Evolutionary conservation across 1,284 basidiomycete genomes (phyloP), one percentile per base, ranked within the genome.

Genomic region (Ustilago crameri): DNA sequence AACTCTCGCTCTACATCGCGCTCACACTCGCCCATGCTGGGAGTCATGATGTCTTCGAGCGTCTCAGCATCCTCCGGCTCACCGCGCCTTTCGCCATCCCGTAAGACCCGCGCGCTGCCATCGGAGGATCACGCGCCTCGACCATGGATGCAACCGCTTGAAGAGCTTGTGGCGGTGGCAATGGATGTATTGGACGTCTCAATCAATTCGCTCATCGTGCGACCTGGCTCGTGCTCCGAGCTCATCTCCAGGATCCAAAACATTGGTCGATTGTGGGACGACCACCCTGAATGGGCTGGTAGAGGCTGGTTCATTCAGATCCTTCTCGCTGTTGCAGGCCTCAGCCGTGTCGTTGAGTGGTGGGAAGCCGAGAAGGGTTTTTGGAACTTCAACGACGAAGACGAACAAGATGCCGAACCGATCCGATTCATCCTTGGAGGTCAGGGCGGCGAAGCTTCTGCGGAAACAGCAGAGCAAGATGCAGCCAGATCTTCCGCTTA

Each of bases 311-410:
- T 98, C 84, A 95, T 98, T 60, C 93, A 95, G 83, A 90, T 80
- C 27, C 70, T 83, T 32, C 90, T 98, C 52, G 95, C 96, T n/a
- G 91, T 98, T 48, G 96, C 96, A 41, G 93, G 91, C 75, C 89
- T 99, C 62, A 93, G 91, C 83, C 91, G 96, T 57, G 95, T 98
- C 26, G 90, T 98, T 61, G 96, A 98, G 81, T 99, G 96, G 96
- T 99, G 95, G 95, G 93, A 97, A 46, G 95, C 95, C n/a, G 96
- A 98, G 86, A 95, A 95, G 81, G 93, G 95, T 69, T 98, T 98
- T 84, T 99, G 96, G 96, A 97, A 97, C 80, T 98, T 98, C 81
- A 92, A 95, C 81, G 93, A 95, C 63, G 92, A 94, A 32, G 91
- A 93, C 53, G 85, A 84, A 40, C 69, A 75, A 47, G 85, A 87